Evolutionary conservation across 192 early-diverging fungal species (phyloP), one percentile per base, ranked within the genome.

Genomic region (Coemansia sp.): DNA sequence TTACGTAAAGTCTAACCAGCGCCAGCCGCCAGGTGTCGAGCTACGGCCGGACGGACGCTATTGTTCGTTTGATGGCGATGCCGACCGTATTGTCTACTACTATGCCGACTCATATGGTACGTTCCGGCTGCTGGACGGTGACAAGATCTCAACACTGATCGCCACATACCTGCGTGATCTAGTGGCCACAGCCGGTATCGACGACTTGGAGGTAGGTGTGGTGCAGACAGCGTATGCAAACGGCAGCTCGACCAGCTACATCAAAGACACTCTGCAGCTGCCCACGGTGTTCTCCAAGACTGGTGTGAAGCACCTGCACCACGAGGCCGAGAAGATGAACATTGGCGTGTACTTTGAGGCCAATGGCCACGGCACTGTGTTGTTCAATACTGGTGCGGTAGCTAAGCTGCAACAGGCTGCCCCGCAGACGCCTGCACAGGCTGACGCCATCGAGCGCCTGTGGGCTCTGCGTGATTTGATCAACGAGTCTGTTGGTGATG

Each of bases 331-430:
- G 74, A 90, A 93, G 68, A 98, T 94, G 80, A 93, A 96, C 76
- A 89, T 98, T 64, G 97, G 97, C 71, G 94, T 98, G 41, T 99
- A 99, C 85, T 99, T 99, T 90, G 97, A 99, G 80, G 97, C 97
- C 47, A 99, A 99, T 66, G 97, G 97, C 59, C 97, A 99, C 74
- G 97, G 97, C 56, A 99, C 97, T 19, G 91, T 98, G 50, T 83
- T 99, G 62, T 99, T 99, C 78, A 98, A 93, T 73, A 68, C 85
- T 47, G 88, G 90, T 59, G 89, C 92, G 7, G 93, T 97, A 73
- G 50, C 56, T 9, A 73, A 58, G 58, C 63, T 78, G 54, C 65
- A 50, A 23, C 55, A 31, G 4, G 63, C 72, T 24, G 56, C 54
- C 41, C 76, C 75, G 23, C 77, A 80, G 24, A 93, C 89, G 50